These are phyloP conservation scores for Bassia scoparia DNA, from an alignment of 148 eudicot species.

Conservation along the genomic window DNA sequence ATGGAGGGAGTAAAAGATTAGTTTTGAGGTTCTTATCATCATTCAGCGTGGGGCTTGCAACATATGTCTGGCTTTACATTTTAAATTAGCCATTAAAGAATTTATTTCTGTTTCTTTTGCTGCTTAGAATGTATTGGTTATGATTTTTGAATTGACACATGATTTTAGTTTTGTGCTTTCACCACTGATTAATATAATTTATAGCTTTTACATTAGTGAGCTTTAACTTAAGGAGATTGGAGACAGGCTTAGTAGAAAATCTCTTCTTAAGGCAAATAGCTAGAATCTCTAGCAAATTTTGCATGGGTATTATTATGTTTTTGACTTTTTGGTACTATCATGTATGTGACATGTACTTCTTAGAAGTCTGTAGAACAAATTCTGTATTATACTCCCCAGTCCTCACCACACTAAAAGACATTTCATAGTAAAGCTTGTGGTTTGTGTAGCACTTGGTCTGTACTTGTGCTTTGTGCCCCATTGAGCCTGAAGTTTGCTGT, in stretches of 20 bases:
- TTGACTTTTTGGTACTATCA: too few relatives aligned
- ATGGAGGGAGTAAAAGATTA: too few relatives aligned
- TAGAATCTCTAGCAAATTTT: not conserved
- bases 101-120: not conserved
- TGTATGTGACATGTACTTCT: too few relatives aligned
- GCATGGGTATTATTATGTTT: too few relatives aligned
- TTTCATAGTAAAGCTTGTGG: not conserved
- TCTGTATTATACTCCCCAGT: too few relatives aligned
- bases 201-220: not conserved
- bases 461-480: not conserved
- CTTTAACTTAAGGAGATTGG: not conserved
- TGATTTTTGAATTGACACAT: not conserved
- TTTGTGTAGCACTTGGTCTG: not conserved
- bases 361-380: too few relatives aligned
- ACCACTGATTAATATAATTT: not conserved
- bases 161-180: not conserved
- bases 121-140: not conserved
- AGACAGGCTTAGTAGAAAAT: not conserved
- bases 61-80: not conserved
- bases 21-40: not conserved
- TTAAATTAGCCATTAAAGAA: not conserved
- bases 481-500: not conserved
- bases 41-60: not conserved
- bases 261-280: not conserved
- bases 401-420: not conserved